These are phyloP conservation scores for Halophytophthora polymorphica DNA, from an alignment of 352 stramenopile genomes.

Conservation along the genomic window DNA sequence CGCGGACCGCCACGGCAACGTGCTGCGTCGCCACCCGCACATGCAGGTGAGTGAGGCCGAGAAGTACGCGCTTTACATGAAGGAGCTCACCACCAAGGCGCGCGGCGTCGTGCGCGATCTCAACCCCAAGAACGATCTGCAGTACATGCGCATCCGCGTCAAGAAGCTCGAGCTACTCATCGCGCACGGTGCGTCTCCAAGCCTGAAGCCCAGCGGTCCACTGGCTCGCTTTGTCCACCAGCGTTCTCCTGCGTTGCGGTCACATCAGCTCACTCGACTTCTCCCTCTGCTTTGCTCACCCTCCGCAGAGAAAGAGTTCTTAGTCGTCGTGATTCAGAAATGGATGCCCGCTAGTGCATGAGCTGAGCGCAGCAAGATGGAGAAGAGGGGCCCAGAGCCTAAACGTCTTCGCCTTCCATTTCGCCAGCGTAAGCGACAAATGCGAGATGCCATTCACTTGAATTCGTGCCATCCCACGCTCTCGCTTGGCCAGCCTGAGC, in stretches of 20 bases:
- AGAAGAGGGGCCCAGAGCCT: background rate
- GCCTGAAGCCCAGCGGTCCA: background rate
- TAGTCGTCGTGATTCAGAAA: conserved; percentile 93
- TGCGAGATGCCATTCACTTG: conserved; percentile 1
- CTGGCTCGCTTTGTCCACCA: background rate
- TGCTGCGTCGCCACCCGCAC: conserved; percentile 86
- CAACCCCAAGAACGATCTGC: conserved; percentile 93
- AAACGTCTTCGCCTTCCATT: conserved; percentile 1
- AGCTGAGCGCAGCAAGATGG: conserved; percentile 1
- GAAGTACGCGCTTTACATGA: conserved; percentile 91
- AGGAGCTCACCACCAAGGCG: conserved; percentile 87
- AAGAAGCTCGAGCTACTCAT: conserved; percentile 93
- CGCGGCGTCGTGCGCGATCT: conserved; percentile 92
- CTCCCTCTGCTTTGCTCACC: too few relatives aligned
- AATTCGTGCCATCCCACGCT: conserved; percentile 8
- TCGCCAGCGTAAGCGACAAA: conserved; percentile 7
- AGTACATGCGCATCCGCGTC: conserved; percentile 92
- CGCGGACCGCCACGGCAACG: conserved; percentile 86
- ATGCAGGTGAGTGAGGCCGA: conserved; percentile 91
- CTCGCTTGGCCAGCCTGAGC: background rate
- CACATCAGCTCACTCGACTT: too few relatives aligned
- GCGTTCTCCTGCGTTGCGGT: conserved; percentile 1
- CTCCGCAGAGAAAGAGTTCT: conserved; percentile 86
- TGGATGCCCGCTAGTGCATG: conserved; percentile 69
- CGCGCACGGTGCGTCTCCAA: conserved; percentile 67